Percentiles rank a stretch among this genome's conserved stretches.
Evolutionary conservation across 371 early-diverging fungal species (phyloP).

Genomic region (Mortierella sp.): DNA sequence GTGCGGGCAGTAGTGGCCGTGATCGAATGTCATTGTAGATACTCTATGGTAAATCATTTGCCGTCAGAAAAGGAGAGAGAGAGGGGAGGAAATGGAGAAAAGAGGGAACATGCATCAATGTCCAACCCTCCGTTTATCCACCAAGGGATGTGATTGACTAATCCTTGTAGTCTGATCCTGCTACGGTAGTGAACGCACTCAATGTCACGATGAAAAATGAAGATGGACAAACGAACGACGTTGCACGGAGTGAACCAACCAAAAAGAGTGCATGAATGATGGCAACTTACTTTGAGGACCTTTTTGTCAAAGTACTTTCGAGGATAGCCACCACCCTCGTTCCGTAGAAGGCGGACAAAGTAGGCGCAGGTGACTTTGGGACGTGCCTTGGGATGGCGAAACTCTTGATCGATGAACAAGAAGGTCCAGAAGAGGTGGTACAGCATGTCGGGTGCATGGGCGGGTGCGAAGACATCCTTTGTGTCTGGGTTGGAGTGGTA

Average conservation of each 20-base stretch:
- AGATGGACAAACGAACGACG: neutral
- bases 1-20: constrained; percentile 46
- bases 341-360: constrained; percentile 41
- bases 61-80: neutral
- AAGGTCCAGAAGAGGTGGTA: constrained; percentile 57
- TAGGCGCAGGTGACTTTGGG: constrained; percentile 50
- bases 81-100: neutral
- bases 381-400: constrained; percentile 40
- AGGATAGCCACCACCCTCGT: constrained; percentile 48
- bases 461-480: constrained; percentile 44
- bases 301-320: constrained; percentile 45
- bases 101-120: neutral
- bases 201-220: neutral
- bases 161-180: neutral
- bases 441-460: constrained; percentile 40
- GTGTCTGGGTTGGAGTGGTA: constrained; percentile 56
- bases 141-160: neutral
- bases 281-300: constrained; percentile 35
- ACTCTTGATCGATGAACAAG: constrained; percentile 55
- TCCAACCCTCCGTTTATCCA: neutral
- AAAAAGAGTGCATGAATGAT: neutral
- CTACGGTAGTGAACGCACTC: neutral
- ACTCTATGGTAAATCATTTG: constrained; percentile 21
- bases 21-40: constrained; percentile 55
- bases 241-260: neutral